phyloP scores from a whole-genome alignment of 306 rosid species.

The Arachis stenosperma region DNA sequence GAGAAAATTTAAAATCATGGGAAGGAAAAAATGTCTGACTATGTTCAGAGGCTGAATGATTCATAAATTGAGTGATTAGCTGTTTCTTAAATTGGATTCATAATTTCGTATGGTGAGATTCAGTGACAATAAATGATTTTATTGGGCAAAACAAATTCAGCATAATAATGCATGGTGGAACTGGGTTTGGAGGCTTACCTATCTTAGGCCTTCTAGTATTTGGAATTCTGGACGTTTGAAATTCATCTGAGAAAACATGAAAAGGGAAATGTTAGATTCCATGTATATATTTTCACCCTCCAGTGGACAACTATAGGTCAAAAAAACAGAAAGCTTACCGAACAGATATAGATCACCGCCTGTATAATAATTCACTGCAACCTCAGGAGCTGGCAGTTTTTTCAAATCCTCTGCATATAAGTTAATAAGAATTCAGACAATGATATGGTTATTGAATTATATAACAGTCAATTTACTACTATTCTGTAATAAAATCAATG shows the following conservation, averaged over 20 bases:
- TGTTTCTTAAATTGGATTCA: too few relatives aligned
- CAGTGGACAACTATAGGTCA: conserved; percentile 15
- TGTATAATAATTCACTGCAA: conserved; percentile 94
- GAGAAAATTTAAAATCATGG: not conserved
- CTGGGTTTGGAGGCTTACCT: conserved; percentile 53
- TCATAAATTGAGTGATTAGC: too few relatives aligned
- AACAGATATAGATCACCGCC: conserved; percentile 87
- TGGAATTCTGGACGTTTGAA: conserved; percentile 89
- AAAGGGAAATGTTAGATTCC: conserved; percentile 40
- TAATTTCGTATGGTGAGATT: too few relatives aligned
- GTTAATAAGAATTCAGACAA: conserved; percentile 32
- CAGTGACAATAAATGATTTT: not conserved
- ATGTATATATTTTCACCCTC: not conserved
- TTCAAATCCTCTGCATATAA: conserved; percentile 71
- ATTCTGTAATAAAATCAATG: conserved; percentile 1
- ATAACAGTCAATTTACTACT: too few relatives aligned
- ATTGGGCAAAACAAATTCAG: conserved; percentile 33
- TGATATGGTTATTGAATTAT: conserved; percentile 31
- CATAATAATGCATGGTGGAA: conserved; percentile 14
- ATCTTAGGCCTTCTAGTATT: conserved; percentile 90
- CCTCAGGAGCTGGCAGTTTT: conserved; percentile 80
- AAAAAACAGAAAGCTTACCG: conserved; percentile 56
- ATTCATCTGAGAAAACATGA: conserved; percentile 70
- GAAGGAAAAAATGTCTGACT: too few relatives aligned
- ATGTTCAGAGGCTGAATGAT: too few relatives aligned